Evolutionary conservation across 768 basidiomycete species (phyloP), one percentile per base, ranked within the genome.

Genomic region (Pisolithus marmoratus): DNA sequence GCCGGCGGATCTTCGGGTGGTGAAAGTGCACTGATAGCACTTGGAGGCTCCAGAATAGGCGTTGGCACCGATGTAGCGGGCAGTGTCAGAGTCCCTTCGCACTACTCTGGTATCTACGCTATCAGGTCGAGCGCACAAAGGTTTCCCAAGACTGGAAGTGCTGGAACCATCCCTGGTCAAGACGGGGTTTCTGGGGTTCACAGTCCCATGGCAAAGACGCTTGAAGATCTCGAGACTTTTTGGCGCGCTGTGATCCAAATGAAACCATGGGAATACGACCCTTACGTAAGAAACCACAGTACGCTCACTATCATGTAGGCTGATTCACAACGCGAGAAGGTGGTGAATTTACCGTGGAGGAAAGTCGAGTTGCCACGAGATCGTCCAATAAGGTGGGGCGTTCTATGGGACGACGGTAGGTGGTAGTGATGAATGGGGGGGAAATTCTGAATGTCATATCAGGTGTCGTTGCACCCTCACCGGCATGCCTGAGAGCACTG

Each of bases 11-110:
- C 84, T 0, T 80, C 80, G 0, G 83, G 85, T 2, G 85, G 85
- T 5, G 85, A 87, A 62, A 78, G 75, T 2, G 82, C 83, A 2
- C 73, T 86, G 0, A 70, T 87, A 17, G 83, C 84, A 0, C 69
- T 76, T 48, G 79, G 81, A 19, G 83, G 83, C 27, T 75, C 80
- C 3, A 73, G 81, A 44, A 72, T 84, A 20, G 84, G 84, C 1
- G 70, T 86, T 41, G 85, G 85, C 7, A 82, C 84, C 5, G 85
- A 87, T 52, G 82, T 87, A 20, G 85, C 80, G 9, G 87, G 85
- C 3, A 82, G 80, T 27, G 78, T 89, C 38, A 76, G 85, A 19
- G 76, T 76, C 8, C 86, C 86, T 3, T 77, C 85, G 1, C 79
- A 84, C 51, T 83, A 82, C 58, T 82, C 81, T 41, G 86, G 84